phyloP scores from a whole-genome alignment of 345 rosid genomes.

The Pugionium cornutum region DNA sequence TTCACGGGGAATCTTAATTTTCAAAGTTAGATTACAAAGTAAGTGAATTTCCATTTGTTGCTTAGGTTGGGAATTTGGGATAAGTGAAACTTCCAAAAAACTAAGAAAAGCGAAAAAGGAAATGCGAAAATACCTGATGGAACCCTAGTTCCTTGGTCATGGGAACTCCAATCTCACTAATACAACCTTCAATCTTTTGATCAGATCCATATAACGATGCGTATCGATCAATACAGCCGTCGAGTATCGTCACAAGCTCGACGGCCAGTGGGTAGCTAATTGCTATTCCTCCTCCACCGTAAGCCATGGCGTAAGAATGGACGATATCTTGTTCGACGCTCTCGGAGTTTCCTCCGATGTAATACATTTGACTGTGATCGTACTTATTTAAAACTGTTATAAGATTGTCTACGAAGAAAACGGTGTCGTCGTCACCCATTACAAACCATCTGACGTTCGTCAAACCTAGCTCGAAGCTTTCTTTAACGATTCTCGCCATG shows the following conservation, averaged over 20 bases:
- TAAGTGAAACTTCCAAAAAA: not conserved
- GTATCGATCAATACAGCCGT: conserved; percentile 81
- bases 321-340: conserved; percentile 81
- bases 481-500: conserved; percentile 77
- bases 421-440: conserved; percentile 92
- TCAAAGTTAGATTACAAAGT: not conserved
- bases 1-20: not conserved
- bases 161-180: conserved; percentile 81
- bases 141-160: conserved; percentile 80
- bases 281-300: conserved; percentile 90
- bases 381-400: conserved; percentile 62
- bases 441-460: conserved; percentile 87
- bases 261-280: conserved; percentile 73
- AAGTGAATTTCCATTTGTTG: not conserved
- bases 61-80: not conserved
- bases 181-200: conserved; percentile 77
- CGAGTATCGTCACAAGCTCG: conserved; percentile 70
- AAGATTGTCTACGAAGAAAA: conserved; percentile 77
- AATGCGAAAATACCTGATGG: conserved; percentile 65
- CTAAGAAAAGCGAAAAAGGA: not conserved
- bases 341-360: conserved; percentile 79
- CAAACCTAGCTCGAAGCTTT: conserved; percentile 70
- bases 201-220: conserved; percentile 77
- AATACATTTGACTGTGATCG: conserved; percentile 88
- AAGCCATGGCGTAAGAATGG: conserved; percentile 83